Evolutionary conservation across 257 asterid species (phyloP), one percentile per base, ranked within the genome.

Genomic region (Gynochthodes officinalis): DNA sequence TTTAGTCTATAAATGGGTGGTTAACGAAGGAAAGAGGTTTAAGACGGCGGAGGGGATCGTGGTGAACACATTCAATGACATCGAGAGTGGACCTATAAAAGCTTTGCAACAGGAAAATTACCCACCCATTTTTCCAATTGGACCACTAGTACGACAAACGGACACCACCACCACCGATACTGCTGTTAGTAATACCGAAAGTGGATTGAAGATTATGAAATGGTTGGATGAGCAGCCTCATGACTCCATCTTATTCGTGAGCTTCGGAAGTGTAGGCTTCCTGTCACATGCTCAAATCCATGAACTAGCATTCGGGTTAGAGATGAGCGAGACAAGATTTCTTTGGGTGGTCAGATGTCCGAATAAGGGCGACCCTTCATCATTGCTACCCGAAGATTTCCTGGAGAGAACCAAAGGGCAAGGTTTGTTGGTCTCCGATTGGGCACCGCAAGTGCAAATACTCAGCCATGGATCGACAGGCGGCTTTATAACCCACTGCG

Each of bases 271-370:
- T 39, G n/a, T 68, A 7, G 49, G 33, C 0, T 50, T 49, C 0
- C 73, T 68, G 0, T 68, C 73, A 15, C 48, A 9, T 7, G 13
- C 73, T 5, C 73, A 68, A 12, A 0, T 68, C 16, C 33, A 10
- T 1, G 73, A 68, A 19, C 62, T 88, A 8, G 92, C 96, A 1
- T 32, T 68, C 0, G 92, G 95, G 23, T 35, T 90, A 37, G 96
- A 86, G 54, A 65, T 76, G 83, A 90, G 96, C 58, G 92, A 78
- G 53, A 88, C 85, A 0, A 73, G 86, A 19, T 86, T 90, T 25
- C 4, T 90, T 9, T 88, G 92, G 95, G 89, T 88, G 6, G 15
- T 85, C 6, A 82, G 96, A 19, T 58, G 79, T 27, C 90, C 93
- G 1, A 85, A 72, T 0, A 21, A n/a, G 5, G 23, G 40, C 8